Conservation (phyloP, 75 land plant genomes). For the Cupressus sempervirens region DNA sequence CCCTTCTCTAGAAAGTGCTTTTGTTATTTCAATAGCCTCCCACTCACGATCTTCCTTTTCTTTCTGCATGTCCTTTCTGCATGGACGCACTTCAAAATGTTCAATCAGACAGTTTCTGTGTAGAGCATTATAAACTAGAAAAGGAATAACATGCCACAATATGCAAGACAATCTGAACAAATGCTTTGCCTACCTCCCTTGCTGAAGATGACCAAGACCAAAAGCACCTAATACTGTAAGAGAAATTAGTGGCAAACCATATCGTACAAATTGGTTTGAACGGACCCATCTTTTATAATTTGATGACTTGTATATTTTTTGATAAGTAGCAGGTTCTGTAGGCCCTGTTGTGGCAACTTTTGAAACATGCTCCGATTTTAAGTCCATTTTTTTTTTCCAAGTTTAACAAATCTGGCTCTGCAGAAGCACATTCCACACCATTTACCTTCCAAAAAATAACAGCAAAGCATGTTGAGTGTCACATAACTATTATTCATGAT, state of each 20-base stretch:
- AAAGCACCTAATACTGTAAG: slow-evolving; percentile 66
- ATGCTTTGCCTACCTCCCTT: slow-evolving; percentile 55
- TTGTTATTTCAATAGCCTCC: slow-evolving; percentile 54
- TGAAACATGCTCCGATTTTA: neutral
- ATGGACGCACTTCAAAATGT: neutral
- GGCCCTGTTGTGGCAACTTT: neutral
- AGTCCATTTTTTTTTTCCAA: neutral
- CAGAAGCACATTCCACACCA: neutral
- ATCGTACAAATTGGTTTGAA: slow-evolving; percentile 59
- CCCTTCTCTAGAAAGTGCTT: slow-evolving; percentile 71
- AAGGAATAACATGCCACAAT: neutral
- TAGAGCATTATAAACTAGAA: neutral
- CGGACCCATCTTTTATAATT: slow-evolving; percentile 49
- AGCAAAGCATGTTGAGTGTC: neutral
- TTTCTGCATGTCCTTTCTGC: slow-evolving; percentile 74
- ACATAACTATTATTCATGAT: neutral
- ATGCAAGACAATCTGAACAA: neutral
- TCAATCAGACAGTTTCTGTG: neutral
- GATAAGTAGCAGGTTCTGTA: neutral
- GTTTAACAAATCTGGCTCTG: neutral
- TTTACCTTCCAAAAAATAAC: neutral
- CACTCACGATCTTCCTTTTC: slow-evolving; percentile 80
- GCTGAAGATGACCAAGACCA: slow-evolving; percentile 75
- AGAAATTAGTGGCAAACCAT: slow-evolving; percentile 77
- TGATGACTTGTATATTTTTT: neutral